Evolutionary conservation across 768 basidiomycete genomes (phyloP), one percentile per base, ranked within the genome.

Genomic region (Russula dissimulans): DNA sequence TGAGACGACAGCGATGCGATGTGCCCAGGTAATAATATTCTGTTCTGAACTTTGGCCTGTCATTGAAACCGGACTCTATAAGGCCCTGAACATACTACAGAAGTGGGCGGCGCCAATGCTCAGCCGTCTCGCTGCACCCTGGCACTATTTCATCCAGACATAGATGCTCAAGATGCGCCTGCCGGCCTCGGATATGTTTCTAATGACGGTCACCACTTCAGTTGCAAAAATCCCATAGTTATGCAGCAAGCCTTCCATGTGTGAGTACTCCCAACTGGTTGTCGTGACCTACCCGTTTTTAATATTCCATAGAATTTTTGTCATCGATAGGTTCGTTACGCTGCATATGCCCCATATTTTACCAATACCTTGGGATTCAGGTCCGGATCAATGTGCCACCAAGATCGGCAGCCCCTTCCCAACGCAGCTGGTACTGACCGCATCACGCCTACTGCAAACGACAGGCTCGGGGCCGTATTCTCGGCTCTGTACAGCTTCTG

Each of bases 191-290:
- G 82, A 11, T 79, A 85, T 60, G 62, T 82, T 34, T 84, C 83
- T 2, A 72, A 72, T 34, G 83, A 85, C 49, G 83, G 83, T 0
- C 84, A 85, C 66, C 67, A 73, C 10, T 85, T 82, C 59, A 22
- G 66, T 1, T 85, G 83, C 69, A 73, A 73, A 54, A 82, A 85
- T 64, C 83, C 83, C 2, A 74, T 73, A 0, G 71, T 78, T 3
- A 70, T 79, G 70, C 78, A 77, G 18, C 82, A 79, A 64, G 76
- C 83, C 0, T 83, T 79, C 71, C 84, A 85, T 67, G 80, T 85
- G 81, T 83, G 67, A 61, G 82, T 76, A 1, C 1, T 18, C 26
- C 22, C 22, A 26, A 26, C 22, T 26, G 22, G 22, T 32, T 36
- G 36, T 15, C 18, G 4, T 41, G 39, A 6, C 1, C 12, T 34